Evolutionary conservation across 371 early-diverging fungal species (phyloP).

Genomic region (Paraphysoderma sedebokerense): DNA sequence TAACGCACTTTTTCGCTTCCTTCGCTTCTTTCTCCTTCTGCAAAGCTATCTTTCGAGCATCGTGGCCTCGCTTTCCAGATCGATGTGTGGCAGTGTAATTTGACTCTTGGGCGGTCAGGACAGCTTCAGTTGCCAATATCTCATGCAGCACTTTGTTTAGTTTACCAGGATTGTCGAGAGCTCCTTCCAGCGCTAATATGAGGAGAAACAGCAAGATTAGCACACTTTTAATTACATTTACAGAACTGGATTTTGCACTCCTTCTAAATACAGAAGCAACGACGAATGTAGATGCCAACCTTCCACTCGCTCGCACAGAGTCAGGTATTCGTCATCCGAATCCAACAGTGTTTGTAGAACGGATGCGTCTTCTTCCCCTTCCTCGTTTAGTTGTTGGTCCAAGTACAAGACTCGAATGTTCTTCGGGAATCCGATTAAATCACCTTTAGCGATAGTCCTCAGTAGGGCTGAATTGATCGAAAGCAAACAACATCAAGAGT

Average conservation of each 20-base stretch:
- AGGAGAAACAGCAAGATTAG: too few relatives aligned
- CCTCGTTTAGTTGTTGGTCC: constrained; percentile 45
- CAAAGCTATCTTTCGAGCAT: constrained; percentile 41
- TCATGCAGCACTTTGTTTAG: constrained; percentile 12
- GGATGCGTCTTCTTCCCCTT: constrained; percentile 17
- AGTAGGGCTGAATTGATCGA: constrained; percentile 31
- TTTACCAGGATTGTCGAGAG: too few relatives aligned
- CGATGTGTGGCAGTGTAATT: constrained; percentile 48
- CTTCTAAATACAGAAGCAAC: too few relatives aligned
- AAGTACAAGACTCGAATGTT: constrained; percentile 62
- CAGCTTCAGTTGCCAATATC: constrained; percentile 14
- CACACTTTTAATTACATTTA: too few relatives aligned
- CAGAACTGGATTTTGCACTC: too few relatives aligned
- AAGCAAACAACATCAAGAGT: background rate
- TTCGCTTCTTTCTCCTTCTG: constrained; percentile 27
- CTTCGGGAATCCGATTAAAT: constrained; percentile 59
- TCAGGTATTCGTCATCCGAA: constrained; percentile 34
- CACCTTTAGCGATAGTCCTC: constrained; percentile 42
- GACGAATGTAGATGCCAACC: too few relatives aligned
- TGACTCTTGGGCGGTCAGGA: too few relatives aligned
- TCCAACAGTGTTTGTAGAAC: constrained; percentile 51
- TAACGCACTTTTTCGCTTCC: constrained; percentile 3
- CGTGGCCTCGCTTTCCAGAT: constrained; percentile 58
- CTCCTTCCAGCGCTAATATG: too few relatives aligned
- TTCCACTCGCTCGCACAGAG: background rate